These are phyloP conservation scores for Emmonsiellopsis sp. DNA, from an alignment of 2,329 filamentous ascomycete genomes.

Conservation along the genomic window DNA sequence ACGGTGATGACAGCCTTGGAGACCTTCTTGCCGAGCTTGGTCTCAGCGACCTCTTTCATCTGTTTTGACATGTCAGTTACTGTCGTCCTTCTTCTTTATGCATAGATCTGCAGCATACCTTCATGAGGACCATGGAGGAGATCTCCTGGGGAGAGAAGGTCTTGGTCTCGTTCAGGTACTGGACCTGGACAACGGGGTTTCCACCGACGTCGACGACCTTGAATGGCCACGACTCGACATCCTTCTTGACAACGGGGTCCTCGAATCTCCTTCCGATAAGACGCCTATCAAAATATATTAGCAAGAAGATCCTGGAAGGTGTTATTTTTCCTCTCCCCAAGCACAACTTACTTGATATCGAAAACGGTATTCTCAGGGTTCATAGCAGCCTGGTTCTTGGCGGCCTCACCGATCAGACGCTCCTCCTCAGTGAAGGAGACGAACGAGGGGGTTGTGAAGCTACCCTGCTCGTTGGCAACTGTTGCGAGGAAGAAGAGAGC, in stretches of 20 bases:
- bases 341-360: constrained; percentile 79
- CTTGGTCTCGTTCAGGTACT: constrained; percentile 93
- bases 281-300: constrained; percentile 52
- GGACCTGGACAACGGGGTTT: constrained; percentile 85
- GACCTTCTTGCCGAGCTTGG: constrained; percentile 97
- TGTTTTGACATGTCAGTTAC: constrained; percentile 30
- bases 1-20: constrained; percentile 99
- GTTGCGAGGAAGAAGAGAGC: constrained; percentile 10
- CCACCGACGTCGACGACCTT: constrained; percentile 87
- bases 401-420: constrained; percentile 97
- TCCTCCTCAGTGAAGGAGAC: constrained; percentile 98
- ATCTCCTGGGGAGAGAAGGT: constrained; percentile 97
- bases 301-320: not conserved
- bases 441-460: constrained; percentile 97
- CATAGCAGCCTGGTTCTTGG: constrained; percentile 99
- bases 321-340: not conserved
- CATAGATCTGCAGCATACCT: constrained; percentile 51
- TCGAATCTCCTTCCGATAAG: constrained; percentile 94
- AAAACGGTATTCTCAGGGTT: constrained; percentile 98
- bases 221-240: constrained; percentile 98
- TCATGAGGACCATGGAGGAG: constrained; percentile 95
- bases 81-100: not conserved
- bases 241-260: constrained; percentile 96
- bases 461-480: constrained; percentile 99
- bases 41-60: constrained; percentile 99